Base-by-base conservation (phyloP, 2,329 filamentous ascomycete genomes). In the Epichloe festucae region DNA sequence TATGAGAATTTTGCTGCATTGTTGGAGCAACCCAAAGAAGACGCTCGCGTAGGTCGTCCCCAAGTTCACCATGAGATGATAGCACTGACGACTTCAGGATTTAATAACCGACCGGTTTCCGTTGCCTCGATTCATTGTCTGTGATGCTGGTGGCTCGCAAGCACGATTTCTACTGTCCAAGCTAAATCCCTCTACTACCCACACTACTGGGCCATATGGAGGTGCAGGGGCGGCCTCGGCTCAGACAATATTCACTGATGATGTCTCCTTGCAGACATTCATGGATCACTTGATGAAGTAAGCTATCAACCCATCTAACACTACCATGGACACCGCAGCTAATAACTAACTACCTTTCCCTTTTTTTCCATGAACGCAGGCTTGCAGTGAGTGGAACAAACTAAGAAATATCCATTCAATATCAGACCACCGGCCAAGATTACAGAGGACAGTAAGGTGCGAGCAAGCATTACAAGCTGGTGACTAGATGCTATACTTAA, bases 281-380 rank as follows among this genome's bases (percentile, higher is more conserved):
- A 98, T 98, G 93, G 93, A 98, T 63, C 90, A 97, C 71, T 74
- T 98, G 66, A 98, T 98, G 93, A 98, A 98, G 88, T 90, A 76
- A 71, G 84, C 8, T 34, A 15, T 4, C 2, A 27, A 21, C 3
- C 36, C 34, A 12, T 19, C 10, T 8, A 3, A 11, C 8, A 7
- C 40, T 49, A n/a, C 5, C 19, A 41, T 42, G 2, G 5, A 23
- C 12, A 17, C 3, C 12, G n/a, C 1, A 14, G 23, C 21, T 46
- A 45, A 52, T 54, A 46, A 55, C 59, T 54, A 46, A 55, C 59
- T 59, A 52, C 55, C 46, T 42, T 45, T 43, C 27, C 27, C 3
- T 52, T 31, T 43, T 53, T 35, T 50, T 12, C 19, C n/a, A 38
- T 38, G n/a, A 43, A 17, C 23, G 15, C 48, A 76, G 78, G 61